Percentiles rank a stretch among this genome's conserved stretches.
These are phyloP conservation scores for Malus hybrid DNA, from an alignment of 331 rosid species.

Conservation along the genomic window DNA sequence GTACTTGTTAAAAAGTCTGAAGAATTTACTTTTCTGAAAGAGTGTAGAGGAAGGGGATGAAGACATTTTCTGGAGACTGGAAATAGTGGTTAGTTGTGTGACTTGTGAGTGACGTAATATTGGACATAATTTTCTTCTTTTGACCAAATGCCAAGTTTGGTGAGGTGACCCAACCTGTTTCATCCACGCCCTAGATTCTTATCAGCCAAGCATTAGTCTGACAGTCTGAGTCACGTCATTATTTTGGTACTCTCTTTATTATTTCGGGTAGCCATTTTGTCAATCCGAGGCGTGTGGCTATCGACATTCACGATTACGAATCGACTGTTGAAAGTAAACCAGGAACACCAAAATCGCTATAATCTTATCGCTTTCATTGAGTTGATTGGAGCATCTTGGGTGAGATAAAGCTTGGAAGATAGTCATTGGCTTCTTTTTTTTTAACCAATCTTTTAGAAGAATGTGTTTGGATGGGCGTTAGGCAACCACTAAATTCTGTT, in stretches of 20 bases:
- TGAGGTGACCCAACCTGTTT: constrained; percentile 15
- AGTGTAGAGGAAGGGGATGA: background rate
- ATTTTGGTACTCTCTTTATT: background rate
- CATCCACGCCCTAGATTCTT: constrained; percentile 9
- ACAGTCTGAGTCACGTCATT: background rate
- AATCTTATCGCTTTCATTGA: background rate
- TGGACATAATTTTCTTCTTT: constrained; percentile 16
- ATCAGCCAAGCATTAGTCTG: constrained; percentile 2
- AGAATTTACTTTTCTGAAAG: background rate
- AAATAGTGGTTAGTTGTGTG: constrained; percentile 3
- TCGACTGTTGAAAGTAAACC: too few relatives aligned
- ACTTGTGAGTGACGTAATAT: constrained; percentile 28
- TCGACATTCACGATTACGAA: background rate
- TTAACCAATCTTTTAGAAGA: background rate
- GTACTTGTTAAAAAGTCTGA: background rate
- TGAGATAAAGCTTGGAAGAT: background rate
- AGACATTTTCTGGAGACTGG: constrained; percentile 27
- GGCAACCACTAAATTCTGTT: background rate
- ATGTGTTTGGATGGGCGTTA: background rate
- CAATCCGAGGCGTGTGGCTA: background rate
- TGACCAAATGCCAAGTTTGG: constrained; percentile 10
- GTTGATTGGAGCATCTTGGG: constrained; percentile 6
- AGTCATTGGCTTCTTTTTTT: background rate
- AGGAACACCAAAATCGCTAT: background rate
- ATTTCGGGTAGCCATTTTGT: too few relatives aligned